These are phyloP conservation scores for Wallacemonas sp. DNA, from an alignment of 208 protist genomes.

Conservation along the genomic window DNA sequence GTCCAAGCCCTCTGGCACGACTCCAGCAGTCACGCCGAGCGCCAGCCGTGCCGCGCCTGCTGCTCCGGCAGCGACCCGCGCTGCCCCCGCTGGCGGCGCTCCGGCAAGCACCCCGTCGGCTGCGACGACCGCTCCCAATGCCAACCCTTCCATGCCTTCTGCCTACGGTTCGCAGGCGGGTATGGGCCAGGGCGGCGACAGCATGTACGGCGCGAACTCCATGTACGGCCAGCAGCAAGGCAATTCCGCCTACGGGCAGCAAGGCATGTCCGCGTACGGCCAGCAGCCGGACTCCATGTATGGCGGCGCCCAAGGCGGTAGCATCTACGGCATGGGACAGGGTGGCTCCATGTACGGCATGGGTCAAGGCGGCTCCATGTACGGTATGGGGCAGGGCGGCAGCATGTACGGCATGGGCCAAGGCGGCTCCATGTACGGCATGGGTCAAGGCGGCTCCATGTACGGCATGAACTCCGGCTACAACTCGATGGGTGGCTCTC, in stretches of 20 bases:
- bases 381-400: conserved; percentile 27
- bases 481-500: conserved; percentile 18
- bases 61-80: background rate
- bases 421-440: conserved; percentile 27
- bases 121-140: too few species aligned
- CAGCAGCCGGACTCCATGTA: conserved; percentile 20
- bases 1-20: too few species aligned
- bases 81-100: background rate
- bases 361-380: conserved; percentile 7
- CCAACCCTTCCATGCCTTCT: too few species aligned
- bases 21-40: background rate
- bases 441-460: conserved; percentile 34
- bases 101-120: background rate
- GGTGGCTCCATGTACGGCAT: conserved; percentile 27
- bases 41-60: background rate
- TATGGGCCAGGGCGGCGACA: background rate
- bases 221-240: conserved; percentile 12
- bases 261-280: conserved; percentile 6
- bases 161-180: conserved; percentile 2
- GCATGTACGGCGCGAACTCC: conserved; percentile 13
- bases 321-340: too few species aligned
- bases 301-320: conserved; percentile 7
- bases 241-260: conserved; percentile 6
- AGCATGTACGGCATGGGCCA: conserved; percentile 16
- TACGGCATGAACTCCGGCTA: conserved; percentile 27